Percentiles rank a stretch among this genome's conserved stretches.
Evolutionary conservation across 73 alveolate genomes (phyloP).

Genomic region (Uronychia setigera): DNA sequence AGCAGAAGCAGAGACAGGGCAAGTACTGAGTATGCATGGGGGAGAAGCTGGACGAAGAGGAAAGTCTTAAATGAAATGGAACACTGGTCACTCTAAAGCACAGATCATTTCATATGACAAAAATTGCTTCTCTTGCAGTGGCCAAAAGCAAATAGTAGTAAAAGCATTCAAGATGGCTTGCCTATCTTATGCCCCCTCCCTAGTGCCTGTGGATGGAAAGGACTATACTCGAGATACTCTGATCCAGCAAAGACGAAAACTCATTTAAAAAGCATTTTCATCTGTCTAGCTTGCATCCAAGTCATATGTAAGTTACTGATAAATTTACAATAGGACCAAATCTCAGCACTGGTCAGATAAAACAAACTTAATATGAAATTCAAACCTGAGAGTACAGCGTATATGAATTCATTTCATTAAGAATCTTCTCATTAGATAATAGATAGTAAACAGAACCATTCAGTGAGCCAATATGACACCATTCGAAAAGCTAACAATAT

Average conservation of each 20-base stretch:
- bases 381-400: no score
- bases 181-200: slow-evolving; percentile 15
- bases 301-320: neutral
- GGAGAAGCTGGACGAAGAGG: neutral
- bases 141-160: neutral
- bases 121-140: slow-evolving; percentile 20
- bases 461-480: neutral
- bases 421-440: no score
- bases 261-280: neutral
- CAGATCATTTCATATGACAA: slow-evolving; percentile 1
- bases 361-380: no score
- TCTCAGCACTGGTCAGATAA: neutral
- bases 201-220: neutral
- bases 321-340: neutral
- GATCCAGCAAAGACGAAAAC: neutral
- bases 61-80: neutral
- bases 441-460: neutral
- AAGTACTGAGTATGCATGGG: neutral
- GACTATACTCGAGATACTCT: slow-evolving; percentile 18
- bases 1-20: no score
- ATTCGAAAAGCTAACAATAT: neutral
- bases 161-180: slow-evolving; percentile 54
- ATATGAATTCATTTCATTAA: no score
- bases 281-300: neutral
- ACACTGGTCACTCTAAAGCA: neutral